Evolutionary conservation across 2,329 filamentous ascomycete species (phyloP).

Genomic region (Arachnopeziza araneosa): DNA sequence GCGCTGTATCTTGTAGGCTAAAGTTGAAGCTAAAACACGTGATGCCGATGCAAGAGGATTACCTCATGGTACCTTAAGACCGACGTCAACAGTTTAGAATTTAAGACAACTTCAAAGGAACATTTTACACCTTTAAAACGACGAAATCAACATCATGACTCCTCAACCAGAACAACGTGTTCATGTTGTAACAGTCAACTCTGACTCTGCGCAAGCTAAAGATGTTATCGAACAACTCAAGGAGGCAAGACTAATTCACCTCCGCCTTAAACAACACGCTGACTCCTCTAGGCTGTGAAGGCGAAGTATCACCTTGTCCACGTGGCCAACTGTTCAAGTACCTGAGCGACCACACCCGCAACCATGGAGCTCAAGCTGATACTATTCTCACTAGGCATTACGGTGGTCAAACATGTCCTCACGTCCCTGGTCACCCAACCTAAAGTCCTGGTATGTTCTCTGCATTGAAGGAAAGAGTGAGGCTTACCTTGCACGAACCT

Average conservation of each 20-base stretch:
- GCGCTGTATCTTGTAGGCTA: neutral
- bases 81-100: neutral
- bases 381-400: conserved; percentile 2
- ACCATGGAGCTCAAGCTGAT: neutral
- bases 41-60: neutral
- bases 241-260: neutral
- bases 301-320: conserved; percentile 10
- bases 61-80: neutral
- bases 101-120: neutral
- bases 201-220: neutral
- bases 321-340: conserved; percentile 14
- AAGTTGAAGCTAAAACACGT: neutral
- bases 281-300: conserved; percentile 7
- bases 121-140: no score
- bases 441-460: conserved; percentile 6
- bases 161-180: conserved; percentile 2
- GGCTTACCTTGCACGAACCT: neutral
- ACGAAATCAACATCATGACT: neutral
- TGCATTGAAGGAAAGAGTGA: neutral
- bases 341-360: neutral
- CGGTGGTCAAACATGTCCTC: conserved; percentile 10
- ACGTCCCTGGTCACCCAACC: conserved; percentile 6
- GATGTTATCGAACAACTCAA: conserved; percentile 1
- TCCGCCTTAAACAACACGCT: neutral
- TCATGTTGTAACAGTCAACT: conserved; percentile 5